Evolutionary conservation across 768 basidiomycete genomes (phyloP), one percentile per base, ranked within the genome.

Genomic region (Pulveroboletus sp.): DNA sequence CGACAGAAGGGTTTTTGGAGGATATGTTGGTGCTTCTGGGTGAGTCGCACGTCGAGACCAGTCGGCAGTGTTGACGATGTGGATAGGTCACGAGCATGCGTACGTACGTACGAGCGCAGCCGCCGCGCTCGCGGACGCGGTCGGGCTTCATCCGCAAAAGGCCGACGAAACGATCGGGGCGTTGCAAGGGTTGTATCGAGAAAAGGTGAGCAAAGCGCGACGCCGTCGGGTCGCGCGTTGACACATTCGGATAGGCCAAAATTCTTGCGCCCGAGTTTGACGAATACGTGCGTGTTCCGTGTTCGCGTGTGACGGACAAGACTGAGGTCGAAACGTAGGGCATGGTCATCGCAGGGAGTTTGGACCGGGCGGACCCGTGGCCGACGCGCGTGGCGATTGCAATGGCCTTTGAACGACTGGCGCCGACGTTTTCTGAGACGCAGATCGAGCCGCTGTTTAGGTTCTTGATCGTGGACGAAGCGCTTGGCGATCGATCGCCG

Each of bases 341-440:
- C 14, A 95, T 98, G 89, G 78, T 98, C 43, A 85, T 95, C 43
- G 82, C 89, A 17, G 80, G 84, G 57, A 93, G 85, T 34, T 71
- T 97, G n/a, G 86, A 91, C 59, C 81, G 87, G 22, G 70, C 80
- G 9, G 96, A 99, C 69, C 95, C 94, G 6, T 98, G 89, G 89
- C 78, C 83, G 38, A 75, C 85, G 17, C 80, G 96, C 17, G 72
- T 88, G 6, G 91, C 95, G 6, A 74, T 85, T 43, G 85, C 87
- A 1, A 67, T 71, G 16, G 68, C 87, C 0, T 83, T 97, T 49
- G 78, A 82, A 52, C 71, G 77, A 3, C 67, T 94, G 3, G 82
- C 91, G 0, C 80, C 83, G 2, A 72, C 72, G 11, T 86, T 93
- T 60, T 75, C 81, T 0, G 71, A 78, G 3, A 70, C 74, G 1